Evolutionary conservation across 73 alveolate species (phyloP).

Genomic region (Stentor roeselii): DNA sequence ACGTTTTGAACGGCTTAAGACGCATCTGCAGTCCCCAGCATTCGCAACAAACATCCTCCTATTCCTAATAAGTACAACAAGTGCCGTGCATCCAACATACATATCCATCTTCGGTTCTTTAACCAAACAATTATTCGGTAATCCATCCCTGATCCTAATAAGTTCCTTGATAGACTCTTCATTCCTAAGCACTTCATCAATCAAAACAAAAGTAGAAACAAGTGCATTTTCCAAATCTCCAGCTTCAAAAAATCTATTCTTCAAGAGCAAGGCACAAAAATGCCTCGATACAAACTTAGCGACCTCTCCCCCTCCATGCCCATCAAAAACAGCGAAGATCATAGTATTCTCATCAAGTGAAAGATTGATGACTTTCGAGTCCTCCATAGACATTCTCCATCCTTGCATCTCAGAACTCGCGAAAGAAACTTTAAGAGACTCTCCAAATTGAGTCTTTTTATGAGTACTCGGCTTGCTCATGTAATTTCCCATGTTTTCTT

Average conservation of each 20-base stretch:
- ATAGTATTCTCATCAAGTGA: conserved; percentile 56
- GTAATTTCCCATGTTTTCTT: conserved; percentile 54
- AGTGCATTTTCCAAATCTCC: conserved; percentile 75
- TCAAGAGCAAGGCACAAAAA: conserved; percentile 53
- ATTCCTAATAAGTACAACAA: conserved; percentile 64
- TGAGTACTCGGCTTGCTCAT: conserved; percentile 47
- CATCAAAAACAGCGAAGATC: conserved; percentile 93
- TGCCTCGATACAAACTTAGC: conserved; percentile 66
- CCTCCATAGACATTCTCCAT: conserved; percentile 79
- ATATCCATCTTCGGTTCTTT: conserved; percentile 36
- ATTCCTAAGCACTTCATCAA: conserved; percentile 79
- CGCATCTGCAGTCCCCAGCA: conserved; percentile 88
- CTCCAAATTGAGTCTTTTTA: conserved; percentile 42
- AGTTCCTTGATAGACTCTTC: conserved; percentile 68
- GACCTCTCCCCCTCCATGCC: conserved; percentile 97
- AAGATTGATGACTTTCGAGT: conserved; percentile 65
- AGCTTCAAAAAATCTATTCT: conserved; percentile 54
- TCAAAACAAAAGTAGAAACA: conserved; percentile 67
- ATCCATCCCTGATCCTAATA: not conserved
- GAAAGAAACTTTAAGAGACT: conserved; percentile 32
- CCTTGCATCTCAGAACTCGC: conserved; percentile 92
- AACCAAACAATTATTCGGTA: not conserved
- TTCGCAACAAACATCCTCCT: conserved; percentile 71
- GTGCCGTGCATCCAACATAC: conserved; percentile 58
- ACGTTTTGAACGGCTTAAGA: conserved; percentile 61